Evolutionary conservation across 768 basidiomycete species (phyloP).

Genomic region (Amanita rubescens): DNA sequence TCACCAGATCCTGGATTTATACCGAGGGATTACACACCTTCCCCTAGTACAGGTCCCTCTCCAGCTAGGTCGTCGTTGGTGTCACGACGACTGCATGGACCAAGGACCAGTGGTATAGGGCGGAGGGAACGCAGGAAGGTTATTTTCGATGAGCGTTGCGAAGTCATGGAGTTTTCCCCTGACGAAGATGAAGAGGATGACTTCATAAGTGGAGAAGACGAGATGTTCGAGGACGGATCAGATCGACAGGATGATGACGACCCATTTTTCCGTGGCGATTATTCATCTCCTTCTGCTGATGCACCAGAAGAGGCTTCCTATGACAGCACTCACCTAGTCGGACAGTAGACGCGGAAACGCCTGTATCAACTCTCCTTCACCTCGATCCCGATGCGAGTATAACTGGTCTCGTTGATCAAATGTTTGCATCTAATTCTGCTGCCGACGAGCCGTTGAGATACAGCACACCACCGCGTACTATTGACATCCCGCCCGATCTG

Average conservation of each 20-base stretch:
- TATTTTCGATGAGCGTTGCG: constrained; percentile 74
- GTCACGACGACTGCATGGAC: constrained; percentile 69
- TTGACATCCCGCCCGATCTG: constrained; percentile 43
- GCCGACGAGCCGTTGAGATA: constrained; percentile 18
- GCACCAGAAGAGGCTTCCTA: constrained; percentile 30
- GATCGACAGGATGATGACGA: constrained; percentile 34
- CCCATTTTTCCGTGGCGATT: constrained; percentile 28
- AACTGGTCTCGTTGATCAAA: constrained; percentile 64
- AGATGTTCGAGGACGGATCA: constrained; percentile 21
- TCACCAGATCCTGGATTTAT: constrained; percentile 13
- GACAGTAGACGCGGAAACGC: constrained; percentile 29
- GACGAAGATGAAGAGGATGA: constrained; percentile 38
- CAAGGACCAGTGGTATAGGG: constrained; percentile 48
- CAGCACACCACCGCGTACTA: constrained; percentile 37
- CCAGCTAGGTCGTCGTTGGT: constrained; percentile 64
- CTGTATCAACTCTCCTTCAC: constrained; percentile 27
- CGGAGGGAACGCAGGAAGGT: constrained; percentile 61
- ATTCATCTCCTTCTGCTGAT: constrained; percentile 8
- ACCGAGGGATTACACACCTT: constrained; percentile 22
- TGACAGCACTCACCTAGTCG: constrained; percentile 37
- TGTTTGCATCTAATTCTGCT: constrained; percentile 40
- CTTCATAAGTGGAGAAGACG: constrained; percentile 20
- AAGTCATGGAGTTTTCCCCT: constrained; percentile 74
- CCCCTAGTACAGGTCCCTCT: constrained; percentile 27
- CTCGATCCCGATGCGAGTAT: constrained; percentile 52